phyloP scores from a whole-genome alignment of 2,329 filamentous ascomycete species.

The Drechslerella coelobrocha region DNA sequence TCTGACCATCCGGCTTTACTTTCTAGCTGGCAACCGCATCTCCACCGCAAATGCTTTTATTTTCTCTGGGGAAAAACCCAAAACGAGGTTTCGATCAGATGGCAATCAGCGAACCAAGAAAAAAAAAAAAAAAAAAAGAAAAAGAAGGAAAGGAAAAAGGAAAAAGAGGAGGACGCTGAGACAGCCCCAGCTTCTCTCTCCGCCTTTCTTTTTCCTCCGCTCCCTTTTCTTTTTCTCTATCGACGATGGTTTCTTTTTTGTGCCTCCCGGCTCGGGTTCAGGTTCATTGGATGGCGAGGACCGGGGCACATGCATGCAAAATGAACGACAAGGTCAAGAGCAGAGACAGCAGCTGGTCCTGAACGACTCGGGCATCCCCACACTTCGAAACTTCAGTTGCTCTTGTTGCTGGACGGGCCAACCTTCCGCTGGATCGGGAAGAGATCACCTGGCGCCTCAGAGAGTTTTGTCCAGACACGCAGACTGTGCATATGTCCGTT shows the following conservation, averaged over 20 bases:
- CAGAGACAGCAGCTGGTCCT: too few species aligned
- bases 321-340: too few species aligned
- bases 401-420: slow-evolving; percentile 16
- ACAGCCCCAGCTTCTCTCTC: slow-evolving; percentile 24
- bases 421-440: slow-evolving; percentile 42
- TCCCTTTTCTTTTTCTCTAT: slow-evolving; percentile 1
- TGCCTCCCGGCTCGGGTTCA: slow-evolving; percentile 2
- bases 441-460: slow-evolving; percentile 40
- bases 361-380: too few species aligned
- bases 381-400: not conserved
- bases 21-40: not conserved
- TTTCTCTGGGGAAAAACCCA: not conserved
- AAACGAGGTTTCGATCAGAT: slow-evolving; percentile 4
- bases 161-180: slow-evolving; percentile 37
- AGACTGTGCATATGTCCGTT: too few species aligned
- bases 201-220: not conserved
- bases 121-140: slow-evolving; percentile 21
- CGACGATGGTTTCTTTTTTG: too few species aligned
- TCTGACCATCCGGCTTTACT: not conserved
- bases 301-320: not conserved
- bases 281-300: slow-evolving; percentile 13
- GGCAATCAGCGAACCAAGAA: not conserved
- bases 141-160: slow-evolving; percentile 14
- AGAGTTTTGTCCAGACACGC: too few species aligned
- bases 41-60: not conserved